phyloP scores from a whole-genome alignment of 2,329 filamentous ascomycete species.

The Penicillium janthinellum region DNA sequence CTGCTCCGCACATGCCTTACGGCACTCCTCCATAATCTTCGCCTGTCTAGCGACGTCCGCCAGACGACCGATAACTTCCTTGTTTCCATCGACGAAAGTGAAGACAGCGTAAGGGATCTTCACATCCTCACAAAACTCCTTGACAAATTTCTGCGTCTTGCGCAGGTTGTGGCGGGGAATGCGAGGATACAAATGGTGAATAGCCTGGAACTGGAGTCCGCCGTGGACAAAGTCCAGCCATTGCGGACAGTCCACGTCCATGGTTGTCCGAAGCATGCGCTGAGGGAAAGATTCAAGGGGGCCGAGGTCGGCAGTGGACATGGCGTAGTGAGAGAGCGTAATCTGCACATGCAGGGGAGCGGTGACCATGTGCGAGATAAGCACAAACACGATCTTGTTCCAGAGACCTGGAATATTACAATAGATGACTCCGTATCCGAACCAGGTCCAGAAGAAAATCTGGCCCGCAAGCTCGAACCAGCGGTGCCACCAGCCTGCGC shows the following conservation, averaged over 20 bases:
- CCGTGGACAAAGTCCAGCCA: slow-evolving; percentile 92
- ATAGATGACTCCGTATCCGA: slow-evolving; percentile 78
- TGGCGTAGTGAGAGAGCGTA: slow-evolving; percentile 87
- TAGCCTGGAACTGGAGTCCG: slow-evolving; percentile 84
- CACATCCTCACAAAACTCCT: slow-evolving; percentile 79
- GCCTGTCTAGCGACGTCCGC: slow-evolving; percentile 80
- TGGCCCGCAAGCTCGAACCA: slow-evolving; percentile 78
- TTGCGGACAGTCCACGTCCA: slow-evolving; percentile 85
- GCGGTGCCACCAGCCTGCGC: slow-evolving; percentile 79
- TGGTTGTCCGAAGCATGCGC: slow-evolving; percentile 87
- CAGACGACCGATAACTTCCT: slow-evolving; percentile 73
- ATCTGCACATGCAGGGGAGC: slow-evolving; percentile 86
- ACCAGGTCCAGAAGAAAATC: slow-evolving; percentile 82
- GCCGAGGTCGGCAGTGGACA: slow-evolving; percentile 86
- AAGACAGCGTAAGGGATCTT: slow-evolving; percentile 83
- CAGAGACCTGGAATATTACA: slow-evolving; percentile 67
- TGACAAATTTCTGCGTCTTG: slow-evolving; percentile 70
- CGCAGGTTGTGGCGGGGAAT: slow-evolving; percentile 84
- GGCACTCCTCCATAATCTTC: slow-evolving; percentile 73
- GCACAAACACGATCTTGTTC: slow-evolving; percentile 71
- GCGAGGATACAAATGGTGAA: slow-evolving; percentile 82
- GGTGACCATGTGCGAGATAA: slow-evolving; percentile 78
- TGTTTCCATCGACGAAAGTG: slow-evolving; percentile 83
- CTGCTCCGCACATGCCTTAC: slow-evolving; percentile 48
- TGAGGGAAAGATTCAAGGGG: slow-evolving; percentile 84